These are phyloP conservation scores for Leishmania tarentolae DNA, from an alignment of 208 protist species.

Conservation along the genomic window DNA sequence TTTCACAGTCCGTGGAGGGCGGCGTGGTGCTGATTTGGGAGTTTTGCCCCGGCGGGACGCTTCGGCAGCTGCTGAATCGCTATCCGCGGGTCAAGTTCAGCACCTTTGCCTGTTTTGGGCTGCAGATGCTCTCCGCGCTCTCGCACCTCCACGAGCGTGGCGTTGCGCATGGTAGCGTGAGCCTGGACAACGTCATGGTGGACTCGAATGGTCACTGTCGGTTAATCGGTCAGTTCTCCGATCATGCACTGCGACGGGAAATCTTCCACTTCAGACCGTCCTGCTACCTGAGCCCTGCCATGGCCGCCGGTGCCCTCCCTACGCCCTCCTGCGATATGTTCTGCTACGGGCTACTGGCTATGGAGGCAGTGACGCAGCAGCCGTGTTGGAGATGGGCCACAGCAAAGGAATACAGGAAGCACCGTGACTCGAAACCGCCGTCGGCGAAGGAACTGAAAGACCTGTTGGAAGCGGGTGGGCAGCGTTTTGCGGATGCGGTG, in stretches of 20 bases:
- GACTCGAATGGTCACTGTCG: conserved; percentile 61
- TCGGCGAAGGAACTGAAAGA: background rate
- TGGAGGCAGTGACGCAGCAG: conserved; percentile 48
- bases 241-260: conserved; percentile 3
- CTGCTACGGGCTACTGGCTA: conserved; percentile 56
- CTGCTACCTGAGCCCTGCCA: conserved; percentile 76
- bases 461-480: background rate
- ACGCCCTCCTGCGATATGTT: conserved; percentile 63
- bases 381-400: conserved; percentile 41
- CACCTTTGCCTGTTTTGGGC: conserved; percentile 40
- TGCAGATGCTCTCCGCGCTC: conserved; percentile 55
- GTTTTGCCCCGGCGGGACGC: conserved; percentile 38
- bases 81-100: conserved; percentile 28
- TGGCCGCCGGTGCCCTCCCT: conserved; percentile 42
- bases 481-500: background rate
- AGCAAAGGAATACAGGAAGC: background rate
- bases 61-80: conserved; percentile 28
- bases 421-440: background rate
- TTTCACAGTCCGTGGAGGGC: conserved; percentile 12
- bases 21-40: conserved; percentile 34
- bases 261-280: conserved; percentile 31
- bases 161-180: conserved; percentile 64
- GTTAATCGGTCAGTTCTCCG: conserved; percentile 48
- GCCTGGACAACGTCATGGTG: conserved; percentile 70
- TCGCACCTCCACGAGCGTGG: conserved; percentile 55